These are phyloP conservation scores for Pyricularia pennisetigena DNA, from an alignment of 2,329 filamentous ascomycete genomes.

Conservation along the genomic window DNA sequence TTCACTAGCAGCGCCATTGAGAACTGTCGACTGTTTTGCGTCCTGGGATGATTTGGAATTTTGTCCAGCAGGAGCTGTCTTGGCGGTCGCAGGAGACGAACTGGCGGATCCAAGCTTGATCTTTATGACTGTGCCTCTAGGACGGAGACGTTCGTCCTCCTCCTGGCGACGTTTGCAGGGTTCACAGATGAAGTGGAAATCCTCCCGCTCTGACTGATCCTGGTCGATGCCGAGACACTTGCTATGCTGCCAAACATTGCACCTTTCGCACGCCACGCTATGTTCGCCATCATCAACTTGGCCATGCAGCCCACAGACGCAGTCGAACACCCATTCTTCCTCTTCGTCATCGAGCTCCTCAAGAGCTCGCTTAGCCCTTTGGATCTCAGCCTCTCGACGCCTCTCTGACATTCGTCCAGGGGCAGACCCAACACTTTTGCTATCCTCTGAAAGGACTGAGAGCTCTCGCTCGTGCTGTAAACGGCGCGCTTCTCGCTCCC, in stretches of 20 bases:
- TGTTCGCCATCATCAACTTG: conserved; percentile 92
- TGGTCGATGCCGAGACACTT: conserved; percentile 77
- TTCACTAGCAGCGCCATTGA: background rate
- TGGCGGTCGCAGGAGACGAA: conserved; percentile 9
- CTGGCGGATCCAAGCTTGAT: conserved; percentile 32
- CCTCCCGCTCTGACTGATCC: conserved; percentile 68
- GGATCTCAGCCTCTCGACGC: conserved; percentile 72
- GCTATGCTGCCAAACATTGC: conserved; percentile 95
- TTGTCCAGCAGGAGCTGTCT: background rate
- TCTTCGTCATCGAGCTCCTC: conserved; percentile 60
- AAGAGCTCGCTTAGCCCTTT: conserved; percentile 67
- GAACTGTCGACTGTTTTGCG: background rate
- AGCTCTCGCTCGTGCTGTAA: conserved; percentile 79
- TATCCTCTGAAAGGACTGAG: conserved; percentile 66
- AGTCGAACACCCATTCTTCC: conserved; percentile 91
- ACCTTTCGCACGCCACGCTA: conserved; percentile 87
- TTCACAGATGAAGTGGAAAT: conserved; percentile 79
- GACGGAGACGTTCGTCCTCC: conserved; percentile 49
- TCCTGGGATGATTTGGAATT: background rate
- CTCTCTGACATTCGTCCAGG: conserved; percentile 64
- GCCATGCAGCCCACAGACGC: conserved; percentile 80
- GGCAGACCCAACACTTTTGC: conserved; percentile 45
- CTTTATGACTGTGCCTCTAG: conserved; percentile 31
- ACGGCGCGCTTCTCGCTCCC: conserved; percentile 76
- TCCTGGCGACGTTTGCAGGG: conserved; percentile 64